Evolutionary conservation across 129 eudicot genomes (phyloP), one percentile per base, ranked within the genome.

Genomic region (Tagetes erecta): DNA sequence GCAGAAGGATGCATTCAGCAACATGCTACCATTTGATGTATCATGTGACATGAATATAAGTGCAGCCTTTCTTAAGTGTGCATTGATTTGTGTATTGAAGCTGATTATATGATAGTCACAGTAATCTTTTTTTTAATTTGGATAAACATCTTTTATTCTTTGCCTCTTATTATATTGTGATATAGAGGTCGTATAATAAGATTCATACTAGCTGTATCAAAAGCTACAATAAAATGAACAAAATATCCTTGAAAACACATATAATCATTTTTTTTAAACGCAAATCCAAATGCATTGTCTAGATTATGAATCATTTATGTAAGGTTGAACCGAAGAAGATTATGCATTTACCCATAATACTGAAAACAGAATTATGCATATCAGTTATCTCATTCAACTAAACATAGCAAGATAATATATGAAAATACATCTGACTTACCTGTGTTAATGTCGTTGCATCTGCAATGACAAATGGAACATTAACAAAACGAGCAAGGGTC

Each of bases 381-480:
- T 35, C 31, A 1, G 62, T 64, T 63, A 20, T 74, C 57, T 42
- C 58, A 44, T 7, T 60, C 33, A 34, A 39, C 52, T 34, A 47
- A 76, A 56, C 11, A 55, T 20, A 69, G 35, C 58, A 52, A 52
- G 31, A 4, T 1, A 20, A 76, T 8, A 14, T 27, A 62, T 34
- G 67, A 53, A 39, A 13, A 11, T 50, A 34, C 1, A 50, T 53
- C 35, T 67, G 38, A 73, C 85, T 83, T 78, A 74, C 98, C 90
- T 92, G 98, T 0, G 98, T 92, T 72, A 92, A 86, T 34, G 90
- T 84, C 5, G 98, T 92, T 59, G 98, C 98, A 84, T 92, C 98
- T 1, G 95, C 96, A 84, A 92, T 90, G 40, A 92, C 95, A 81
- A 89, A 89, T 5, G 98, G 98, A 45, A 92, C 98, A 87, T 92